Base-by-base conservation (phyloP, 1,284 basidiomycete species). In the Sanguinoderma infundibulare region DNA sequence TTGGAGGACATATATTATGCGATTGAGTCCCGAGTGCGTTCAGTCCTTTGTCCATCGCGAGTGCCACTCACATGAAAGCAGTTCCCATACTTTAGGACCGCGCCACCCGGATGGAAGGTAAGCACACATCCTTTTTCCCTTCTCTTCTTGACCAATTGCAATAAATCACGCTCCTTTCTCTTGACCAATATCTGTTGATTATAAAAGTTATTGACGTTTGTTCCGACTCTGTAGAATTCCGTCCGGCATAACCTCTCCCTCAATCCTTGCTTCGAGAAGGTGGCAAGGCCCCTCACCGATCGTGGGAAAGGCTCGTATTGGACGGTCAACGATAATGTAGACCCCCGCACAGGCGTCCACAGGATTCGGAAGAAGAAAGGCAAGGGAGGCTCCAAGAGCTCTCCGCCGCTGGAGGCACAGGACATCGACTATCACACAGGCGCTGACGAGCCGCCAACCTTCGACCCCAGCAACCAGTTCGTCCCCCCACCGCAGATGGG, bases 241-340 rank as follows among this genome's bases (percentile, higher is more conserved):
- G 95, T 98, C 67, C 89, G 95, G 52, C 95, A 97, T 78, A 97
- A 96, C 70, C 83, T 98, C 22, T 96, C 94, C 8, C 83, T 97
- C 64, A 97, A 97, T 74, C 94, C 95, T 64, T 96, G 94, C 70
- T 96, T 96, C 73, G 90, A 95, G 74, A 96, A 96, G 75, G 91
- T 96, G 12, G 88, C 94, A 1, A 87, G 94, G 20, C 93, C 94
- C 15, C 82, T 95, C 57, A 94, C 94, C 17, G 94, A 96, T 70
- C 87, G 92, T 57, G 91, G 91, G 54, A 94, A 94, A 71, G 91
- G 91, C 26, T 93, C 91, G 0, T 94, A 94, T 70, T 94, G 91
- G 91, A 92, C 90, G 0, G 92, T 94, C 61, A 93, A 94, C 70
- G 91, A 94, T 67, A 90, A 90, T 66, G 90, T 94, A 46, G 91